Percentiles rank a stretch among this genome's conserved stretches.
Evolutionary conservation across 495 filamentous ascomycete genomes (phyloP).

Genomic region (Parachaetomium inaequale): DNA sequence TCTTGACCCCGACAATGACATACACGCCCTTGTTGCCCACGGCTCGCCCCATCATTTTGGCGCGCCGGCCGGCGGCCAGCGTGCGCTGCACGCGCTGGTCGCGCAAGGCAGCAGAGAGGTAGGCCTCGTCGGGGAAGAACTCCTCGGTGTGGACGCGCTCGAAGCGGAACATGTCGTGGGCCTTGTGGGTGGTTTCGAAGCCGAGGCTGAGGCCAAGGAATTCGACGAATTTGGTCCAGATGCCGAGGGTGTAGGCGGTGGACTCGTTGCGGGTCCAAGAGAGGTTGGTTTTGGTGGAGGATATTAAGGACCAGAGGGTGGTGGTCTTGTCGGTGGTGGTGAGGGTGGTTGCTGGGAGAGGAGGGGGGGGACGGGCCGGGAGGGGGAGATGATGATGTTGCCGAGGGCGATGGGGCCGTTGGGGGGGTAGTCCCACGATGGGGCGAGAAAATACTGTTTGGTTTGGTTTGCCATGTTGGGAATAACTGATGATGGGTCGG

Average conservation of each 20-base stretch:
- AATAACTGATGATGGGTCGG: neutral
- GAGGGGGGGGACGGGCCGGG: neutral
- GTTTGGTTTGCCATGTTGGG: neutral
- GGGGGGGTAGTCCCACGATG: slow-evolving; percentile 4
- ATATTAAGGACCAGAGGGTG: neutral
- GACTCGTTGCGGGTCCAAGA: neutral
- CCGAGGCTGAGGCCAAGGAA: neutral
- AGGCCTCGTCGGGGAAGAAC: neutral
- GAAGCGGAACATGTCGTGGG: neutral
- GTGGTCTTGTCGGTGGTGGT: neutral
- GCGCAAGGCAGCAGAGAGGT: neutral
- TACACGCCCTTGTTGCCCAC: neutral
- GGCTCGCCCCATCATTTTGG: neutral
- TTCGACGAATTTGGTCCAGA: neutral
- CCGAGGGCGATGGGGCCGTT: neutral
- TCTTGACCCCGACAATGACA: neutral
- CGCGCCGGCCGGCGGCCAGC: neutral
- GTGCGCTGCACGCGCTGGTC: neutral
- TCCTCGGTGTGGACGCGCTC: neutral
- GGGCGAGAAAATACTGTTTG: neutral
- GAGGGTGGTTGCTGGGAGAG: neutral
- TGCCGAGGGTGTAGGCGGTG: neutral
- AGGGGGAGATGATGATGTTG: slow-evolving; percentile 2
- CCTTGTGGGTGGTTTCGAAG: neutral
- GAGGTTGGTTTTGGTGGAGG: neutral